Percentiles rank a stretch among this genome's conserved stretches.
Evolutionary conservation across 345 rosid species (phyloP).

Genomic region (Brassica cretica): DNA sequence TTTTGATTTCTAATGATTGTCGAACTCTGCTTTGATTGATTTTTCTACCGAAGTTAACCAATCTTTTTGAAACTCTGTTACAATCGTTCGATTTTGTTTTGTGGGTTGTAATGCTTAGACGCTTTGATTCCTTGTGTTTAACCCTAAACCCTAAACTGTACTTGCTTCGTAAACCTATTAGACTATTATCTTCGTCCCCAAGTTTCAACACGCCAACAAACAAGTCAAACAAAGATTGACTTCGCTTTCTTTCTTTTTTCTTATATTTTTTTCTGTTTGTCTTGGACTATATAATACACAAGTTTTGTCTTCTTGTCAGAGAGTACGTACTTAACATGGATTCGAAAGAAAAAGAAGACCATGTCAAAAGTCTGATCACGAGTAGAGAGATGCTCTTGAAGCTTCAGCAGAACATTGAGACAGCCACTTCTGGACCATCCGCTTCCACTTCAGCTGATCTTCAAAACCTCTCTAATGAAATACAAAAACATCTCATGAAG

Average conservation of each 20-base stretch:
- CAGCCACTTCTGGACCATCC: background rate
- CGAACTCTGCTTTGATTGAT: background rate
- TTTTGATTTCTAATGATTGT: background rate
- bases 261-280: background rate
- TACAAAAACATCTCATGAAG: background rate
- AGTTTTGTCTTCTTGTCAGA: background rate
- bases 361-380: background rate
- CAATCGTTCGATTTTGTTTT: background rate
- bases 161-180: background rate
- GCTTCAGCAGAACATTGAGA: background rate
- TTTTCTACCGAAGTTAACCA: background rate
- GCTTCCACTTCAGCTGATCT: background rate
- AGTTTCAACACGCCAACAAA: background rate
- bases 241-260: background rate
- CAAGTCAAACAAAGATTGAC: slow-evolving; percentile 15
- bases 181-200: slow-evolving; percentile 16
- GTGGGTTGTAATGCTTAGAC: background rate
- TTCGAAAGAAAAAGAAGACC: background rate
- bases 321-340: slow-evolving; percentile 6
- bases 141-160: slow-evolving; percentile 9
- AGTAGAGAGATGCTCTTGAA: background rate
- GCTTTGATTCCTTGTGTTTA: background rate
- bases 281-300: slow-evolving; percentile 1
- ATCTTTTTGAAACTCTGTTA: background rate
- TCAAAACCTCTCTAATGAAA: background rate